Percentiles rank a stretch among this genome's conserved stretches.
These are phyloP conservation scores for Lachnellula occidentalis DNA, from an alignment of 2,329 filamentous ascomycete genomes.

Conservation along the genomic window DNA sequence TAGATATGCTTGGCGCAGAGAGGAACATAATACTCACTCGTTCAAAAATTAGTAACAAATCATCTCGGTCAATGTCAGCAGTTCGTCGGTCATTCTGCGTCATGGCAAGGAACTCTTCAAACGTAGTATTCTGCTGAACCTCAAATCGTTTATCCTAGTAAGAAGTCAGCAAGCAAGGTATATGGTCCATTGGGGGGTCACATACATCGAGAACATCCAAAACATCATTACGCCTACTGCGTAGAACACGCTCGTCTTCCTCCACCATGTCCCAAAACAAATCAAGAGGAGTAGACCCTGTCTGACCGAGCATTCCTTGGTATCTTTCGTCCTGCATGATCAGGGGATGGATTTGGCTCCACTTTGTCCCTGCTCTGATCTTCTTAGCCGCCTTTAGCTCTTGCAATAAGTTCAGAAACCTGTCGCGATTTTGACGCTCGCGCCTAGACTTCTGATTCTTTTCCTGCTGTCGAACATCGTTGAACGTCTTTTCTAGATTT, in stretches of 20 bases:
- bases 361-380: conserved; percentile 86
- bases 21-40: conserved; percentile 47
- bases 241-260: conserved; percentile 84
- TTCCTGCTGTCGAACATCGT: conserved; percentile 82
- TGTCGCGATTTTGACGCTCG: conserved; percentile 82
- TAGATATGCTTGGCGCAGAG: conserved; percentile 14
- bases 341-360: conserved; percentile 71
- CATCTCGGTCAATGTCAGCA: conserved; percentile 77
- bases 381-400: conserved; percentile 71
- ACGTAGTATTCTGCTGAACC: conserved; percentile 76
- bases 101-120: conserved; percentile 79
- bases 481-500: conserved; percentile 81
- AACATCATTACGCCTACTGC: conserved; percentile 74
- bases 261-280: conserved; percentile 95
- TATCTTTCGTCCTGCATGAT: conserved; percentile 81
- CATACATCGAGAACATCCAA: conserved; percentile 83
- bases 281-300: conserved; percentile 80
- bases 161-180: conserved; percentile 33
- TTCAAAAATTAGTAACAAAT: conserved; percentile 76
- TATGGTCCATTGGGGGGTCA: conserved; percentile 11
- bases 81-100: conserved; percentile 84
- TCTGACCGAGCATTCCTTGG: conserved; percentile 73
- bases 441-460: conserved; percentile 75
- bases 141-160: conserved; percentile 83
- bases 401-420: conserved; percentile 66